Base-by-base conservation (phyloP, 352 stramenopile genomes). In the Phytopythium aichiense region DNA sequence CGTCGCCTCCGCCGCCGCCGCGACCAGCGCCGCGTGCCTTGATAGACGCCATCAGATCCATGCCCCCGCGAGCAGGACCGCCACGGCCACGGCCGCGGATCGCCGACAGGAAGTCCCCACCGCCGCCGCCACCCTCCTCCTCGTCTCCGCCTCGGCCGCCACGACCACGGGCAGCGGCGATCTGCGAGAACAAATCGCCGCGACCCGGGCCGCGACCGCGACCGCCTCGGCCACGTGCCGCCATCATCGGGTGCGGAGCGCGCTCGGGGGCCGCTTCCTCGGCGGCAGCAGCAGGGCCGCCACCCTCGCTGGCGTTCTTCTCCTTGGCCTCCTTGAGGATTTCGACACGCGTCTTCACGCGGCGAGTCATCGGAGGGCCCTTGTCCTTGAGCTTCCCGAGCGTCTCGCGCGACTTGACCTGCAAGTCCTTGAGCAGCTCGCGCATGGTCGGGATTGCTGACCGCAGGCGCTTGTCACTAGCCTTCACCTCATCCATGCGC, bases 241-340 rank as follows among this genome's bases (percentile, higher is more conserved):
- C 65, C 73, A 84, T 78, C 74, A 87, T 77, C 56, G 77, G 74
- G 50, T 84, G 74, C 45, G 74, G 72, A n/a, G 77, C 67, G 46
- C 73, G 73, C 43, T 50, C 67, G 28, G 64, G 61, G 13, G 46
- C 70, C 38, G 56, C 58, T 63, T 74, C 70, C 46, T 66, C 70
- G 15, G 40, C 37, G 20, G 65, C 63, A n/a, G 69, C 35, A 22
- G 62, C 60, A 42, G 53, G 58, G 20, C 65, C 79, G 31, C 70
- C 77, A 42, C 73, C 63, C 52, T 84, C 83, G 50, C 70, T 71
- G n/a, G 74, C 81, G 57, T 92, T 90, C 68, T 92, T 91, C 46
- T 95, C 87, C 73, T 95, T 95, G 4, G 84, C 82, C 56, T 95
- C 84, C 68, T 95, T 95, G 64, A 92, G 68, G 51, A 95, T 86